Percentiles rank a stretch among this genome's conserved stretches.
Conservation (phyloP, 805 yeast genomes). For the Suhomyces sp. region DNA sequence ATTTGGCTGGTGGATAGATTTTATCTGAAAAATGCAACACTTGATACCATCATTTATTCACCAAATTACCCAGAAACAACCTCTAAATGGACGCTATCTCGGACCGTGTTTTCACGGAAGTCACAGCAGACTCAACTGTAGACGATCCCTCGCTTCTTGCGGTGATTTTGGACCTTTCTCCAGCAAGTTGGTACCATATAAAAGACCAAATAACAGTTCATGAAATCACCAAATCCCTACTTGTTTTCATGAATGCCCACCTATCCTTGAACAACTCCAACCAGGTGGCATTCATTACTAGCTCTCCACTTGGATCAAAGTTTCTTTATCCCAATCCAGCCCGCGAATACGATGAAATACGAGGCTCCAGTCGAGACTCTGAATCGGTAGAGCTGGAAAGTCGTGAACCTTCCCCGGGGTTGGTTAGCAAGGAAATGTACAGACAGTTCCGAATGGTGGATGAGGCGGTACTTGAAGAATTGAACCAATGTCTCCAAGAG, state of each 20-base stretch:
- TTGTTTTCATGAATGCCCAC: slow-evolving; percentile 85
- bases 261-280: slow-evolving; percentile 81
- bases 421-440: slow-evolving; percentile 67
- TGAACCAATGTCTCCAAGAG: slow-evolving; percentile 45
- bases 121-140: slow-evolving; percentile 23
- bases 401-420: slow-evolving; percentile 15
- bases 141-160: slow-evolving; percentile 74
- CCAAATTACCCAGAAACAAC: no score
- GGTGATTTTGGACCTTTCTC: slow-evolving; percentile 75
- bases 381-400: slow-evolving; percentile 6
- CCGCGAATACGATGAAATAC: slow-evolving; percentile 12
- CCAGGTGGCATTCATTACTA: slow-evolving; percentile 76
- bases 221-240: slow-evolving; percentile 60
- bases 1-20: no score
- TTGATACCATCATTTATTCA: no score
- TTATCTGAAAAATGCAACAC: no score
- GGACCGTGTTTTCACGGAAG: slow-evolving; percentile 52
- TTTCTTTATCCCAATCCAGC: slow-evolving; percentile 63
- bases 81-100: slow-evolving; percentile 65
- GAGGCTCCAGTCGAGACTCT: slow-evolving; percentile 8
- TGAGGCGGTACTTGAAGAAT: slow-evolving; percentile 62
- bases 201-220: slow-evolving; percentile 50
- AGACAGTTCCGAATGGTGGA: slow-evolving; percentile 81
- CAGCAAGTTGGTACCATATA: slow-evolving; percentile 60
- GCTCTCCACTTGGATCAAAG: slow-evolving; percentile 67